Evolutionary conservation across 176 grass and related monocot species (phyloP).

Genomic region (Eragrostis nindensis): DNA sequence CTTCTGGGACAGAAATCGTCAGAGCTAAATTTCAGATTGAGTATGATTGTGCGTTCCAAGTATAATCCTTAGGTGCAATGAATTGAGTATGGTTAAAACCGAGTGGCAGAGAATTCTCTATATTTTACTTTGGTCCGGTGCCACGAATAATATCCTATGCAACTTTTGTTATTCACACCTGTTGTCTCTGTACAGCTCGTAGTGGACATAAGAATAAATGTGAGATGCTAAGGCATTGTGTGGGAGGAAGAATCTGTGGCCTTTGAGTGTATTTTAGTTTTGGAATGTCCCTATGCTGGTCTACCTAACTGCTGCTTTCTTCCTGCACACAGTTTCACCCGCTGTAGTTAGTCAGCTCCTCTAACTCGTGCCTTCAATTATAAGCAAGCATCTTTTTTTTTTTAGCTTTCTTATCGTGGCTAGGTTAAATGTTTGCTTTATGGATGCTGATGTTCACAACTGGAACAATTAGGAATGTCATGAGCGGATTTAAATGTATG

Average conservation of each 20-base stretch:
- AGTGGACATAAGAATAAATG: constrained; percentile 26
- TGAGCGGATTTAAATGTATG: neutral
- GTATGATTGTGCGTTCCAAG: neutral
- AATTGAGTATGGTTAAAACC: neutral
- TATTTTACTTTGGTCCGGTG: constrained; percentile 31
- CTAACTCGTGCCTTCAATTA: constrained; percentile 34
- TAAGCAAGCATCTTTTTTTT: constrained; percentile 27
- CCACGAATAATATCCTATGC: constrained; percentile 13
- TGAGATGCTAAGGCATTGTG: constrained; percentile 38
- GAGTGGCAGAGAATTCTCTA: neutral
- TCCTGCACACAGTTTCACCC: constrained; percentile 37
- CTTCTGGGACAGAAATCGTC: neutral
- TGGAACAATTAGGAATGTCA: neutral
- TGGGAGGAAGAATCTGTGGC: constrained; percentile 38
- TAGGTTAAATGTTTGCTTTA: constrained; percentile 32
- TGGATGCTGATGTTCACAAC: constrained; percentile 32
- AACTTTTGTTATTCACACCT: neutral
- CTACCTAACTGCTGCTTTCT: constrained; percentile 41
- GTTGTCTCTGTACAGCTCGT: neutral
- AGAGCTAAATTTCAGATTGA: neutral
- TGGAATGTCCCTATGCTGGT: constrained; percentile 49
- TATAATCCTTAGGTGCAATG: neutral
- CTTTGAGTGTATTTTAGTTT: constrained; percentile 60
- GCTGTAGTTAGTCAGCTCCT: constrained; percentile 32
- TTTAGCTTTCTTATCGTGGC: constrained; percentile 2